Evolutionary conservation across 2,329 filamentous ascomycete species (phyloP), one percentile per base, ranked within the genome.

Genomic region (Botryotinia narcissicola): DNA sequence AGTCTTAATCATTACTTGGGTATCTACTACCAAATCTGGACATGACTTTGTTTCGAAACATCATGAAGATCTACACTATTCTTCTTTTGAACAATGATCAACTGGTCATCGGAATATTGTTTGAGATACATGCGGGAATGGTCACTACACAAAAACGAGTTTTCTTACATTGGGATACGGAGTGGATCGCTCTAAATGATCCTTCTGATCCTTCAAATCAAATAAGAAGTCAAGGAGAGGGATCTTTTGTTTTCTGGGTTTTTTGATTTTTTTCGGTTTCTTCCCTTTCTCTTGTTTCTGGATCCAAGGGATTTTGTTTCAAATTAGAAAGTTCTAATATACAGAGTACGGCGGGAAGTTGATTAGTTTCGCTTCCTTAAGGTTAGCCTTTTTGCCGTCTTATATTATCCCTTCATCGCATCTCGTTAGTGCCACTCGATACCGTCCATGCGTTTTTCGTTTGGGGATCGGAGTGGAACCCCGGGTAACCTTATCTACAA

Each of bases 371-470:
- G n/a, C 62, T 48, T 48, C 42, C 14, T 48, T 14, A 7, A 42
- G 22, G 16, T 54, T 54, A 40, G 32, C 12, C 18, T 22, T 9
- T 29, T 12, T 66, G 29, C 18, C 42, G 42, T 46, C 42, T 44
- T 29, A 48, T 66, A 29, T 57, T 57, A 57, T 68, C 64, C 46
- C 35, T 68, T 40, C 64, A 68, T 68, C 64, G 6, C 35, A 68
- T 68, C 64, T 67, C 14, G 32, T 25, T 54, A 67, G 64, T 54
- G 35, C 32, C 25, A 40, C 22, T 51, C 64, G 25, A 16, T n/a
- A 67, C 25, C 48, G 64, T 57, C 64, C 35, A 68, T 68, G 64
- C 46, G 46, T 54, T 29, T 57, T 57, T 68, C 35, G 64, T 68
- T 40, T 42, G 35, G 57, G 35, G 48, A 68, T n/a, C 51, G n/a